phyloP scores from a whole-genome alignment of 768 basidiomycete genomes.

The Leucocoprinus leucothites region DNA sequence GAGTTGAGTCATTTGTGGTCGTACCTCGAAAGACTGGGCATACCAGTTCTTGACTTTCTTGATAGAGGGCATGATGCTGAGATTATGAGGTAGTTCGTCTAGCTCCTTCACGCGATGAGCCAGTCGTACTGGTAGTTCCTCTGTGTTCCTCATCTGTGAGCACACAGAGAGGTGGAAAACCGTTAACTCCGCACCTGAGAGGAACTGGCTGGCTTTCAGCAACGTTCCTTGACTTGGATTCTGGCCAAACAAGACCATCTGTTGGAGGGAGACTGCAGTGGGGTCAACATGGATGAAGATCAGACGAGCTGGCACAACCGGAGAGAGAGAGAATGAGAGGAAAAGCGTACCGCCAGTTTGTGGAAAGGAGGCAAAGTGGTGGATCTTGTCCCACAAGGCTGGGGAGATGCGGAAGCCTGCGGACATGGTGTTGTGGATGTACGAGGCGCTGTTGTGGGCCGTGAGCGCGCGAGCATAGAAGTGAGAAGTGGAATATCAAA shows the following conservation, averaged over 20 bases:
- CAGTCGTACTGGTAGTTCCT: conserved; percentile 92
- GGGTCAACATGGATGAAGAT: not conserved
- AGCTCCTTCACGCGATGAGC: conserved; percentile 97
- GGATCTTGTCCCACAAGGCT: conserved; percentile 85
- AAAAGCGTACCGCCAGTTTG: conserved; percentile 92
- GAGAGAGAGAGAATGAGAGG: conserved; percentile 19
- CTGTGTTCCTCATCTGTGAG: conserved; percentile 31
- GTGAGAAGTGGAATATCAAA: too few species aligned
- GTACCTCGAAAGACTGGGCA: conserved; percentile 95
- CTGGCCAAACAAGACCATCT: conserved; percentile 98
- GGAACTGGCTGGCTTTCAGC: conserved; percentile 87
- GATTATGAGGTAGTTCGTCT: conserved; percentile 88
- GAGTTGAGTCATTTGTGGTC: conserved; percentile 22
- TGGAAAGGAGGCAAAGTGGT: conserved; percentile 88
- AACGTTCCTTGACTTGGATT: conserved; percentile 94
- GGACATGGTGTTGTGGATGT: conserved; percentile 43
- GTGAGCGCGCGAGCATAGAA: too few species aligned
- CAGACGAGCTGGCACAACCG: too few species aligned
- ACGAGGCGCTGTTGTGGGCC: too few species aligned
- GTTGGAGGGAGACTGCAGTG: conserved; percentile 80
- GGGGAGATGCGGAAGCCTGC: conserved; percentile 68
- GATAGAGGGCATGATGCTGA: conserved; percentile 90
- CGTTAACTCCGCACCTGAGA: conserved; percentile 49
- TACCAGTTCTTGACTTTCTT: conserved; percentile 98
- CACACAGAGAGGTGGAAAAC: not conserved